Conservation (phyloP, 2,329 filamentous ascomycete genomes). For the Parastagonospora nodorum region DNA sequence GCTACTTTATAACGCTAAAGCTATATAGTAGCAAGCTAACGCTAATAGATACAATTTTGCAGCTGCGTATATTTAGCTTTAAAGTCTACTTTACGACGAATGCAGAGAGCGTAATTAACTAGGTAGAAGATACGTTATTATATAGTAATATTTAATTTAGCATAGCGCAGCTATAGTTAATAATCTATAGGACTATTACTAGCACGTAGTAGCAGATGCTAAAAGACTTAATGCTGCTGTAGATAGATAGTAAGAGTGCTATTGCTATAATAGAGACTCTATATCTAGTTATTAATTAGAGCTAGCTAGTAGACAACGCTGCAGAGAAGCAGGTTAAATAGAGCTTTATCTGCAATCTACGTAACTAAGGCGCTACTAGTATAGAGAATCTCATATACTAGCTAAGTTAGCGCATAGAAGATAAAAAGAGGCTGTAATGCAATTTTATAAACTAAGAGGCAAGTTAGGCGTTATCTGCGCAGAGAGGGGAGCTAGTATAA, state of each 20-base stretch:
- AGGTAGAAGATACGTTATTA: constrained; percentile 9
- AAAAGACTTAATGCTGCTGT: constrained; percentile 13
- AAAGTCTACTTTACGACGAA: constrained; percentile 9
- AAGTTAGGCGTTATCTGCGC: too few relatives aligned
- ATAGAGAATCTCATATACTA: too few relatives aligned
- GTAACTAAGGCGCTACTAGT: too few relatives aligned
- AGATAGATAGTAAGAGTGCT: neutral
- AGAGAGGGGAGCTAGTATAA: too few relatives aligned
- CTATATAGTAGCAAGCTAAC: constrained; percentile 1
- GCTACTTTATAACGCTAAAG: constrained; percentile 5
- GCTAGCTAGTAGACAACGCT: constrained; percentile 10
- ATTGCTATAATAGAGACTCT: neutral
- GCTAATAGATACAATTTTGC: constrained; percentile 4
- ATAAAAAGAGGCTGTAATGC: too few relatives aligned
- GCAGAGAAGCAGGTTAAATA: constrained; percentile 5
- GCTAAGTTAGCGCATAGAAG: too few relatives aligned
- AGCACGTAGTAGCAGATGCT: constrained; percentile 3
- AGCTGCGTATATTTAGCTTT: constrained; percentile 5
- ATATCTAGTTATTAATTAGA: constrained; percentile 12
- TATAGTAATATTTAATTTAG: constrained; percentile 13
- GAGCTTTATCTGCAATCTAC: too few relatives aligned
- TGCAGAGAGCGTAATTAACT: constrained; percentile 5
- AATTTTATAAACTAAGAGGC: too few relatives aligned
- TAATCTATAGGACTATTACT: constrained; percentile 16
- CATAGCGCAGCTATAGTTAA: constrained; percentile 13